Conservation (phyloP, 768 basidiomycete genomes). For the Omphalotus guepiniiformis region DNA sequence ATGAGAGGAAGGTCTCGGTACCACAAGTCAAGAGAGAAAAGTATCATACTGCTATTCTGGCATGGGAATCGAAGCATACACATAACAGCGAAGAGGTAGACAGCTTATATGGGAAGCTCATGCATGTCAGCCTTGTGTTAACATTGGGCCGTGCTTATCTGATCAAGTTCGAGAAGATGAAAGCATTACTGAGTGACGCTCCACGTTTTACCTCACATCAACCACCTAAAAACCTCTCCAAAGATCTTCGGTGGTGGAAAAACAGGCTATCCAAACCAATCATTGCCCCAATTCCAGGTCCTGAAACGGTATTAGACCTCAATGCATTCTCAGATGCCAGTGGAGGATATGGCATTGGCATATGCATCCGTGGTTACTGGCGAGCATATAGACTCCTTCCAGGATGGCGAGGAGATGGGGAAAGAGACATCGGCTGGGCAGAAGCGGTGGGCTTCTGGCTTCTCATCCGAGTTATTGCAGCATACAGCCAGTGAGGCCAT, state of each 20-base stretch:
- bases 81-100: slow-evolving; percentile 31
- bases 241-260: slow-evolving; percentile 34
- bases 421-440: slow-evolving; percentile 42
- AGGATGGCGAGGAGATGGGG: slow-evolving; percentile 27
- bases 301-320: slow-evolving; percentile 19
- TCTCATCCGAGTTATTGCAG: slow-evolving; percentile 22
- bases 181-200: not conserved
- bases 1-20: slow-evolving; percentile 18
- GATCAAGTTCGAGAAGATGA: slow-evolving; percentile 28
- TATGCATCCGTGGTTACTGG: slow-evolving; percentile 27
- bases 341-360: slow-evolving; percentile 28
- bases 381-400: slow-evolving; percentile 27
- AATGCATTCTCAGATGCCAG: slow-evolving; percentile 40
- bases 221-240: not conserved
- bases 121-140: slow-evolving; percentile 27
- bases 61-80: slow-evolving; percentile 16
- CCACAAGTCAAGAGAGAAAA: slow-evolving; percentile 21
- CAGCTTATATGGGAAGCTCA: slow-evolving; percentile 36
- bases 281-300: slow-evolving; percentile 23
- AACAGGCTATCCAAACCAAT: slow-evolving; percentile 11
- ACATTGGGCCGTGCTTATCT: slow-evolving; percentile 33
- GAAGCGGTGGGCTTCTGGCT: slow-evolving; percentile 41
- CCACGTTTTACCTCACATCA: not conserved
- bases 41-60: slow-evolving; percentile 23
- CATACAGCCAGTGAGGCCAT: not conserved